phyloP scores from a whole-genome alignment of 2,329 filamentous ascomycete genomes.

The Tolypocladium paradoxum region DNA sequence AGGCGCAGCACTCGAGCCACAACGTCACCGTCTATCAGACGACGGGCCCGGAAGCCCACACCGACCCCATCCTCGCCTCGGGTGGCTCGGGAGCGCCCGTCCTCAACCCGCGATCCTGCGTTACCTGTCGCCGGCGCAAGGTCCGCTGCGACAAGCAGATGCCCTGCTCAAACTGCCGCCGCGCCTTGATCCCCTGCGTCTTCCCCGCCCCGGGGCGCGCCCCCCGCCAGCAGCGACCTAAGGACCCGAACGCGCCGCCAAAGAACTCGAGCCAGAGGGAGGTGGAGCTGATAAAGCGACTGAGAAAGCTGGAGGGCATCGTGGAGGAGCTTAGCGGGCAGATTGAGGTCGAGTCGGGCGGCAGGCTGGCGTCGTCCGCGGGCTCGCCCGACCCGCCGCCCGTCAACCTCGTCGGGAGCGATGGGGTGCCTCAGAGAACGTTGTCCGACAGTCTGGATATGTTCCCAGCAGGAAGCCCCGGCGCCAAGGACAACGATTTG shows the following conservation, averaged over 20 bases:
- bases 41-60: slow-evolving; percentile 27
- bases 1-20: slow-evolving; percentile 15
- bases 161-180: slow-evolving; percentile 65
- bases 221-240: slow-evolving; percentile 54
- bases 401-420: neutral
- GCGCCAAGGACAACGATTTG: slow-evolving; percentile 15
- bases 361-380: slow-evolving; percentile 18
- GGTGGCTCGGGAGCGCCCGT: slow-evolving; percentile 20
- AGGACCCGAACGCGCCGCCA: slow-evolving; percentile 51
- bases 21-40: slow-evolving; percentile 29
- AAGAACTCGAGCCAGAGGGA: slow-evolving; percentile 52
- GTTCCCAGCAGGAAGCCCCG: slow-evolving; percentile 3
- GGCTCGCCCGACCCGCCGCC: slow-evolving; percentile 16
- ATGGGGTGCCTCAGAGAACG: slow-evolving; percentile 3
- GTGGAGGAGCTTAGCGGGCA: slow-evolving; percentile 59
- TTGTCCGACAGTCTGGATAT: slow-evolving; percentile 5
- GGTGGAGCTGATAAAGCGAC: slow-evolving; percentile 58
- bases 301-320: slow-evolving; percentile 65
- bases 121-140: slow-evolving; percentile 45
- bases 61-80: slow-evolving; percentile 22
- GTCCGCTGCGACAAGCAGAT: slow-evolving; percentile 72
- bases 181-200: slow-evolving; percentile 59
- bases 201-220: slow-evolving; percentile 67
- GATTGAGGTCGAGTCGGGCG: slow-evolving; percentile 40
- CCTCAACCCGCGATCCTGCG: slow-evolving; percentile 37